phyloP scores from a whole-genome alignment of 345 rosid genomes.

The Arabis alpina region DNA sequence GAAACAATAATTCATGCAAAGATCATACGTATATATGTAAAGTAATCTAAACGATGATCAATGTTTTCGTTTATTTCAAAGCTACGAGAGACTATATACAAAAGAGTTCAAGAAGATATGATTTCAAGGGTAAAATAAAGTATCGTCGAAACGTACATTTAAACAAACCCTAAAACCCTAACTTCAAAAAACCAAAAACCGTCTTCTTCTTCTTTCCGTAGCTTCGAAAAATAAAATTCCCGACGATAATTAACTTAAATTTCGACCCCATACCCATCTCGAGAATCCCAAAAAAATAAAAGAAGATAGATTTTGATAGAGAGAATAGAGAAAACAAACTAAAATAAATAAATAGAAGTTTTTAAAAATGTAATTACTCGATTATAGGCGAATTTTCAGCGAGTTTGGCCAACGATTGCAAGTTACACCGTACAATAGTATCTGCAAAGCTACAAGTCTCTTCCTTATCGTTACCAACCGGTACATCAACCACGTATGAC shows the following conservation, averaged over 20 bases:
- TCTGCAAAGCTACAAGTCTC: conserved; percentile 78
- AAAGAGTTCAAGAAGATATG: conserved; percentile 39
- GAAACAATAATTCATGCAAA: conserved; percentile 14
- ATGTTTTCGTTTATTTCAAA: conserved; percentile 26
- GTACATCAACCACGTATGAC: conserved; percentile 87
- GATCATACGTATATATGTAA: conserved; percentile 13
- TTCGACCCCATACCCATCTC: conserved; percentile 25
- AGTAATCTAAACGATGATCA: conserved; percentile 20
- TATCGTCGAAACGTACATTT: conserved; percentile 30
- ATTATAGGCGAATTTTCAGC: conserved; percentile 53
- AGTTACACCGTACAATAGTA: conserved; percentile 86
- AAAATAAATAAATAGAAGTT: not conserved
- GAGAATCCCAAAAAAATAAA: conserved; percentile 30
- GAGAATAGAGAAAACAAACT: conserved; percentile 11
- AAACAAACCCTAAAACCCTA: conserved; percentile 40
- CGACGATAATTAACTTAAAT: conserved; percentile 25
- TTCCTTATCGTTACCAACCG: conserved; percentile 76
- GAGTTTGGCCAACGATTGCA: conserved; percentile 76
- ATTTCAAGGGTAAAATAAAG: conserved; percentile 20
- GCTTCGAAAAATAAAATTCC: conserved; percentile 39
- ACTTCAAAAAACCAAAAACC: conserved; percentile 42
- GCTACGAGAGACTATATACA: conserved; percentile 33
- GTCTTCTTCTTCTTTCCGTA: not conserved
- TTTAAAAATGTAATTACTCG: conserved; percentile 20
- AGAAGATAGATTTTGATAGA: conserved; percentile 1